These are phyloP conservation scores for Pseudonectria buxi DNA, from an alignment of 2,329 filamentous ascomycete species.

Conservation along the genomic window DNA sequence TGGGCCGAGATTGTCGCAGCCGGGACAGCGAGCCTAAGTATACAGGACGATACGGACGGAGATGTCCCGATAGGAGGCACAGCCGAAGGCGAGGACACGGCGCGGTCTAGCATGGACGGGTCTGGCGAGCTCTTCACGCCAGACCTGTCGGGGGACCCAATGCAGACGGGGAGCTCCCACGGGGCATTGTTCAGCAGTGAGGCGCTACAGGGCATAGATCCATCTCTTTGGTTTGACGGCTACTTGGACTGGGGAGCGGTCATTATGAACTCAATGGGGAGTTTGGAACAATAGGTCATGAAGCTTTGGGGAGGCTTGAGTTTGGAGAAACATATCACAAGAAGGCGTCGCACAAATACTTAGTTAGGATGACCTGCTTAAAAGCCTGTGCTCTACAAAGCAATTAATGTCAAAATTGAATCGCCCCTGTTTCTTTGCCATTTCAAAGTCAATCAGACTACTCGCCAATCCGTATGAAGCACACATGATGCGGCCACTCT, in stretches of 20 bases:
- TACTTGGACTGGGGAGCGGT: constrained; percentile 29
- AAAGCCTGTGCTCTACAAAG: too few species aligned
- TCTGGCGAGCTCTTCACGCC: constrained; percentile 6
- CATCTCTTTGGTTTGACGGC: constrained; percentile 29
- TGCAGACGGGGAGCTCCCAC: constrained; percentile 20
- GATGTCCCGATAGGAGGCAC: constrained; percentile 13
- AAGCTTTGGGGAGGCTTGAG: too few species aligned
- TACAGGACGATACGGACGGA: constrained; percentile 10
- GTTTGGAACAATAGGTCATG: constrained; percentile 15
- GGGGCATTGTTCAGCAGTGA: constrained; percentile 25
- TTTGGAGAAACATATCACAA: too few species aligned
- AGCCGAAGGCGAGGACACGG: constrained; percentile 1
- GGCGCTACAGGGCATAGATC: constrained; percentile 27
- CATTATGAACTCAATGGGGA: constrained; percentile 25
- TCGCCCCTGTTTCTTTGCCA: too few species aligned
- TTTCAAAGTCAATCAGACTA: too few species aligned
- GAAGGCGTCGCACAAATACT: too few species aligned
- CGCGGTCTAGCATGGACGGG: neutral
- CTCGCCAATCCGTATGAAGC: too few species aligned
- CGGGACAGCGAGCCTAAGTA: constrained; percentile 22
- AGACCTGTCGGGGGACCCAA: constrained; percentile 18
- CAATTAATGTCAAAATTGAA: too few species aligned
- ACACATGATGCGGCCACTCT: too few species aligned
- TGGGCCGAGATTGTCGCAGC: constrained; percentile 40
- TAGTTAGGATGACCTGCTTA: too few species aligned